phyloP scores from a whole-genome alignment of 352 stramenopile genomes.

The Phytophthora colocasiae region DNA sequence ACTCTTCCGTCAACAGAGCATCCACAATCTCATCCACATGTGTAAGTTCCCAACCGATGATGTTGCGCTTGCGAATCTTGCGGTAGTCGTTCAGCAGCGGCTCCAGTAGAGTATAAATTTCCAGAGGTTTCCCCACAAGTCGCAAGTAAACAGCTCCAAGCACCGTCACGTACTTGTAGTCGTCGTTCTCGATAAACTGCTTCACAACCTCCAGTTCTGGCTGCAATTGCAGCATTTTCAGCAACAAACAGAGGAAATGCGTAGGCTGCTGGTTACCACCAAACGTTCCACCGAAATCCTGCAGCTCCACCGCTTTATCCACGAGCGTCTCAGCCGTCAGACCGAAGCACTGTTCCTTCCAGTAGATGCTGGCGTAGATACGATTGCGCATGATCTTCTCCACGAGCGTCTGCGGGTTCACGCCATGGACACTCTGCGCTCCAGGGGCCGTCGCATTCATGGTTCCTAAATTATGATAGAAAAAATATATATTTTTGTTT shows the following conservation, averaged over 20 bases:
- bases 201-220: conserved; percentile 95
- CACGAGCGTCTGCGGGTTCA: conserved; percentile 98
- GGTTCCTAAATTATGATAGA: background rate
- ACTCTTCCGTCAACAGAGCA: conserved; percentile 92
- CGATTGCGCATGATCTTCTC: conserved; percentile 99
- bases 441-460: conserved; percentile 94
- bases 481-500: too few species aligned
- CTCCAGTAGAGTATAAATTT: conserved; percentile 96
- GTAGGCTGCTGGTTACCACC: conserved; percentile 96
- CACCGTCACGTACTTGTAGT: conserved; percentile 98
- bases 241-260: conserved; percentile 97
- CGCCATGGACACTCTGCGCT: conserved; percentile 93
- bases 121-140: conserved; percentile 91
- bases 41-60: conserved; percentile 92
- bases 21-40: conserved; percentile 98
- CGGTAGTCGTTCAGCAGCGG: conserved; percentile 96
- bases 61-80: conserved; percentile 91
- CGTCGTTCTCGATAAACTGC: conserved; percentile 96
- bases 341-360: conserved; percentile 99
- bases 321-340: conserved; percentile 96
- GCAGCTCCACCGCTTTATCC: conserved; percentile 96
- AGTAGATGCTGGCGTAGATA: conserved; percentile 96
- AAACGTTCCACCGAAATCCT: conserved; percentile 94
- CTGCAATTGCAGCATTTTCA: conserved; percentile 99
- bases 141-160: conserved; percentile 97